A percentile compares a stretch with the other conserved stretches of the same genome.
phyloP scores from a whole-genome alignment of 208 protist species.

The Wallacemonas sp. region DNA sequence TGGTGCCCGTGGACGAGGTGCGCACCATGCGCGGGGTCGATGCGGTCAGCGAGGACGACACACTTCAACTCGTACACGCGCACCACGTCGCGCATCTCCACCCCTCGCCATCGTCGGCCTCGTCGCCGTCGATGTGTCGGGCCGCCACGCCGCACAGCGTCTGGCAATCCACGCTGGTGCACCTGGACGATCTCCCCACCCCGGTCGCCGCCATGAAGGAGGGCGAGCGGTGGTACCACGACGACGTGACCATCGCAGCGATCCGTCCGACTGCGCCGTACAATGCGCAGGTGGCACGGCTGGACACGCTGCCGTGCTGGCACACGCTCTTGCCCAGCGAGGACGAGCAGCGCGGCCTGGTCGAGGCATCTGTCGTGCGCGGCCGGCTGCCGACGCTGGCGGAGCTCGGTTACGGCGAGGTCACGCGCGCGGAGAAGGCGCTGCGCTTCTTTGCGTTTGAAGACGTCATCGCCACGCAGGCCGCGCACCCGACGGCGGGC shows the following conservation, averaged over 20 bases:
- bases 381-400: constrained; percentile 65
- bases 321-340: constrained; percentile 38
- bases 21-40: not conserved
- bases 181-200: constrained; percentile 86
- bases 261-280: constrained; percentile 83
- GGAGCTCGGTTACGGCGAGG: constrained; percentile 70
- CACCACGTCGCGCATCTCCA: constrained; percentile 22
- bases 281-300: constrained; percentile 42
- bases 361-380: constrained; percentile 39
- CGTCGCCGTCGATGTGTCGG: not conserved
- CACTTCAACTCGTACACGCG: constrained; percentile 21
- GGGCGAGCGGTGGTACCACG: constrained; percentile 88
- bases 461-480: constrained; percentile 78
- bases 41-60: not conserved
- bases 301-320: constrained; percentile 34
- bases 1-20: constrained; percentile 18
- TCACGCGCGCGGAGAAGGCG: constrained; percentile 14
- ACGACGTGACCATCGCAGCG: constrained; percentile 73
- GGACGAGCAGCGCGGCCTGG: constrained; percentile 36
- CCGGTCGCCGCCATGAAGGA: constrained; percentile 80
- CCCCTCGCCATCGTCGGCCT: not conserved
- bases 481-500: constrained; percentile 59
- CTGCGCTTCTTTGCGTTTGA: constrained; percentile 47
- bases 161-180: constrained; percentile 90
- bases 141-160: constrained; percentile 59